Evolutionary conservation across 352 stramenopile species (phyloP).

Genomic region (Phytopythium kandeliae): DNA sequence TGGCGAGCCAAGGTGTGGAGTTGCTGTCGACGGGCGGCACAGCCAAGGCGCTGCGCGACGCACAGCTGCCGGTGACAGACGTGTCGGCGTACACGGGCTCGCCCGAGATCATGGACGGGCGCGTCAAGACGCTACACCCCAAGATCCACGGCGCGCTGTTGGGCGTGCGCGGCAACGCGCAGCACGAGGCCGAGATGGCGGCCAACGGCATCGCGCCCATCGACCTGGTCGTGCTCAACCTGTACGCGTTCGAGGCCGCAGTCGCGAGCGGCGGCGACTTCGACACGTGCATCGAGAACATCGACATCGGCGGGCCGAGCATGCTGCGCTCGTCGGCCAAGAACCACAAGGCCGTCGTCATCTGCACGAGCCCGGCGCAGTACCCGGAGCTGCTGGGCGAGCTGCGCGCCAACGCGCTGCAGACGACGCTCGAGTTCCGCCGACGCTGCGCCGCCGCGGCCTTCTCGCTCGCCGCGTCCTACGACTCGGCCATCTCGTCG

Average conservation of each 20-base stretch:
- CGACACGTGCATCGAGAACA: slow-evolving; percentile 99
- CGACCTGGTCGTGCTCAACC: slow-evolving; percentile 99
- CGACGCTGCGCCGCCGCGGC: slow-evolving; percentile 76
- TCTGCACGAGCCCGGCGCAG: slow-evolving; percentile 95
- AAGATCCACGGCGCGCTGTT: slow-evolving; percentile 99
- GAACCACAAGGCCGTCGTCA: slow-evolving; percentile 98
- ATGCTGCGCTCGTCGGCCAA: slow-evolving; percentile 99
- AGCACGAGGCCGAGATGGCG: slow-evolving; percentile 97
- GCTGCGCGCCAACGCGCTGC: slow-evolving; percentile 89
- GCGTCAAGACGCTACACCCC: slow-evolving; percentile 99
- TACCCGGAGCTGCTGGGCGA: slow-evolving; percentile 94
- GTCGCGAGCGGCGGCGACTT: slow-evolving; percentile 92
- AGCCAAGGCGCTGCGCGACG: slow-evolving; percentile 94
- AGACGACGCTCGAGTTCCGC: slow-evolving; percentile 88
- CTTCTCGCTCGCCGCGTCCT: slow-evolving; percentile 84
- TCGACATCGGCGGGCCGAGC: slow-evolving; percentile 99
- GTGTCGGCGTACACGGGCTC: slow-evolving; percentile 97
- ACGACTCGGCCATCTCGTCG: slow-evolving; percentile 97
- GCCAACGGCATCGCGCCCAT: slow-evolving; percentile 96
- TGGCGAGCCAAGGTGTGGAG: slow-evolving; percentile 92
- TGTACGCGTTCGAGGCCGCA: slow-evolving; percentile 99
- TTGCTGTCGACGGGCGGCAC: slow-evolving; percentile 98
- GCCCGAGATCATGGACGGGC: slow-evolving; percentile 98
- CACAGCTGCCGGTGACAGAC: slow-evolving; percentile 93
- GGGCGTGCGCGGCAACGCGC: slow-evolving; percentile 94